Evolutionary conservation across 306 rosid genomes (phyloP).

Genomic region (Malus asiatica): DNA sequence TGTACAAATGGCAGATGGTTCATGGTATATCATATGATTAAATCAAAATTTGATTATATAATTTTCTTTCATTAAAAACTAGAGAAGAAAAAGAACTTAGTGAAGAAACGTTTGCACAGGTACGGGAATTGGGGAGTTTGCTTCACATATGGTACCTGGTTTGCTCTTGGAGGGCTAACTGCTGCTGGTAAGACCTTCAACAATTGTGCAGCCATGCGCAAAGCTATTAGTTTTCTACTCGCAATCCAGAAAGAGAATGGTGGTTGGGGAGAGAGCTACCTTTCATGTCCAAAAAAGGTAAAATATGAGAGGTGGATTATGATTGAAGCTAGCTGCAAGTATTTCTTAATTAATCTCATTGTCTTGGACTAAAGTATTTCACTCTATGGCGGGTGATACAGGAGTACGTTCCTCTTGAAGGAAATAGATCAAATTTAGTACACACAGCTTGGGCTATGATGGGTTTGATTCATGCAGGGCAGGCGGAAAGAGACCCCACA

Average conservation of each 20-base stretch:
- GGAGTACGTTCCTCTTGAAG: constrained; percentile 44
- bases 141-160: constrained; percentile 56
- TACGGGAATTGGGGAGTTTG: constrained; percentile 62
- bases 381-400: not conserved
- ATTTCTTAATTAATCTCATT: not conserved
- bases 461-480: constrained; percentile 50
- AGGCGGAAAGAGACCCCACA: constrained; percentile 39
- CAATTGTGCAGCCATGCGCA: constrained; percentile 36
- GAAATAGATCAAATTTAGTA: constrained; percentile 46
- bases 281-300: constrained; percentile 49
- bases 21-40: not conserved
- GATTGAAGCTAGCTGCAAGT: not conserved
- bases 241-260: constrained; percentile 40
- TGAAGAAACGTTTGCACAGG: constrained; percentile 3
- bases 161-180: constrained; percentile 52
- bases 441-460: constrained; percentile 71
- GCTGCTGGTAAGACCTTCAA: constrained; percentile 50
- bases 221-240: constrained; percentile 44
- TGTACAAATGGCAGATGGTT: constrained; percentile 4
- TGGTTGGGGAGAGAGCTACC: constrained; percentile 76
- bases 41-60: not conserved
- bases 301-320: not conserved
- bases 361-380: not conserved
- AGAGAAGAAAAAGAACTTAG: no score
- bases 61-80: not conserved